A percentile compares a stretch with the other conserved stretches of the same genome.
Evolutionary conservation across 345 rosid species (phyloP).

Genomic region (Hibiscus mutabilis): DNA sequence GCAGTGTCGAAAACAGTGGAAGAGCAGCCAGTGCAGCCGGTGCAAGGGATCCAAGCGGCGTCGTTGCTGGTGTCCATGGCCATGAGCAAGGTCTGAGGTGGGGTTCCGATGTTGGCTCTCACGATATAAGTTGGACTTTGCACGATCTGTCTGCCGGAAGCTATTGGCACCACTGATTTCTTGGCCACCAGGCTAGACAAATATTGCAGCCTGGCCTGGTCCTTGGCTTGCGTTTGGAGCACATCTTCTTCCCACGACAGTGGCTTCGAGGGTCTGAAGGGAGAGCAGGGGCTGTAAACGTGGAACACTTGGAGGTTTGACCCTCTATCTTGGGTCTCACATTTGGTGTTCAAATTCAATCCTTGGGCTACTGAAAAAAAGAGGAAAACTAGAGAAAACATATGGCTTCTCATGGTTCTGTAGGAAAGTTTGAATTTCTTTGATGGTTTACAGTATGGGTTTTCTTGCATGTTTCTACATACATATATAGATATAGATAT

Average conservation of each 20-base stretch:
- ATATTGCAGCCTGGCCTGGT: conserved; percentile 62
- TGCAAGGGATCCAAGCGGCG: conserved; percentile 83
- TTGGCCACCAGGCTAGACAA: conserved; percentile 60
- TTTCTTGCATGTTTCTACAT: too few species aligned
- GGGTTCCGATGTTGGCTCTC: conserved; percentile 70
- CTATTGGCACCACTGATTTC: conserved; percentile 73
- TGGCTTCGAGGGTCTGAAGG: conserved; percentile 43
- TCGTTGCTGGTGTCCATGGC: conserved; percentile 93
- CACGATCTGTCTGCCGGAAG: conserved; percentile 65
- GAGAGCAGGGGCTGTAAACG: conserved; percentile 68
- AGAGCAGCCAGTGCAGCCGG: conserved; percentile 74
- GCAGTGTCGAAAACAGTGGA: conserved; percentile 43
- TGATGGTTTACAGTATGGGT: conserved; percentile 3
- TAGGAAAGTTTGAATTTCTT: background rate
- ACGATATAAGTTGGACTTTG: conserved; percentile 87
- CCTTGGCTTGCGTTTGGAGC: conserved; percentile 54
- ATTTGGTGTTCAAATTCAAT: conserved; percentile 34
- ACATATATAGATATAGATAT: too few species aligned
- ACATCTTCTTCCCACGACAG: conserved; percentile 79
- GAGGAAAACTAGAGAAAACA: conserved; percentile 22
- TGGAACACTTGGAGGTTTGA: conserved; percentile 76
- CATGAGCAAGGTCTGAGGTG: conserved; percentile 73
- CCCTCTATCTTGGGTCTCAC: conserved; percentile 39
- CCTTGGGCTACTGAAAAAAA: conserved; percentile 28
- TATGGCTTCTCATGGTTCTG: conserved; percentile 26